Evolutionary conservation across 1,139 yeast species (phyloP), one percentile per base, ranked within the genome.

Genomic region (Pneumocystis carinii): DNA sequence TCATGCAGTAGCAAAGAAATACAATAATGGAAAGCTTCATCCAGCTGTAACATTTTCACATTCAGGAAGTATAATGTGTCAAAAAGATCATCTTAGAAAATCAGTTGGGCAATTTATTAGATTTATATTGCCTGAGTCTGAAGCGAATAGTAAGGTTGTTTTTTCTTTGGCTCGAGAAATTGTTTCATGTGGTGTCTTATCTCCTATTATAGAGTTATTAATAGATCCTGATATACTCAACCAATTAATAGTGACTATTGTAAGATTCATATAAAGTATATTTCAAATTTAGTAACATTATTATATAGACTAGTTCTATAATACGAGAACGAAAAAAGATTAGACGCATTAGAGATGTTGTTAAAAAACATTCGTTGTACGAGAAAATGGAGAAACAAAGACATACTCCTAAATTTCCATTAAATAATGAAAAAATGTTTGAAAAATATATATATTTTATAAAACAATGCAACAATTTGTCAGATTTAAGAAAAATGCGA

Each of bases 181-280:
- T 6, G 66, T 88, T 3, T 74, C 89, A 0, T 77, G 83, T 42
- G 79, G 81, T 62, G 79, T 84, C 0, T 63, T 84, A 5, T 71
- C 72, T n/a, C 86, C 87, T 0, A 71, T 85, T 0, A 70, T 87
- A 36, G 73, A 76, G 29, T 79, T 85, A 76, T 69, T 86, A 0
- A 76, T 86, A 0, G 92, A 87, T 64, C 82, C 92, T 0, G 95
- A 89, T 71, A 86, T 83, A 66, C 86, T 86, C 81, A 90, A 90
- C 71, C 79, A 82, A 64, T 71, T 79, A 62, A 78, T 89, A 24
- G 83, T 84, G 6, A 80, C 81, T 63, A 72, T 81, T 2, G 81
- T 87, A 24, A 48, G 55, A 12, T 24, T 48, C 24, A 48, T 48
- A 48, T 24, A 48, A 48, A 48, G 24, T 48, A 24, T 48, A 15